Conservation (phyloP, 169 alveolate genomes). For the Babesia ovis region DNA sequence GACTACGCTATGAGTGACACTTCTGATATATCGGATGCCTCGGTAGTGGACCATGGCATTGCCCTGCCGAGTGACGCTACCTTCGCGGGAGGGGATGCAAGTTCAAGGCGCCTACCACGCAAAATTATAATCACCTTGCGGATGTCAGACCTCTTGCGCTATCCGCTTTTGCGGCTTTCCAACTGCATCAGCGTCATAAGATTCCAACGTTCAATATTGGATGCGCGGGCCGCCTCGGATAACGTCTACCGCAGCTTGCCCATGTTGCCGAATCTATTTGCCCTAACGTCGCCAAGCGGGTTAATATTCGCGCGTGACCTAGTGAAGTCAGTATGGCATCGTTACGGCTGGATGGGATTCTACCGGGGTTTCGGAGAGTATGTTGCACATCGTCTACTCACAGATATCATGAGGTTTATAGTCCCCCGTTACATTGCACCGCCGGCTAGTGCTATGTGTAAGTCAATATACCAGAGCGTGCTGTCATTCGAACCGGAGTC, state of each 20-base stretch:
- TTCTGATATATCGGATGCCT: conserved; percentile 18
- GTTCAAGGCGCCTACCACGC: neutral
- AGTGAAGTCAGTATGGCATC: conserved; percentile 25
- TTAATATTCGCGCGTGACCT: conserved; percentile 16
- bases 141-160: conserved; percentile 22
- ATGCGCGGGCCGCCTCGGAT: conserved; percentile 24
- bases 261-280: neutral
- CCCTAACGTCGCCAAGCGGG: conserved; percentile 25
- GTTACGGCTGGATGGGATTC: conserved; percentile 49
- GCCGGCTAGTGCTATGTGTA: neutral
- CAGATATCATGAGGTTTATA: conserved; percentile 35
- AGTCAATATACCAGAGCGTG: neutral
- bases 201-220: conserved; percentile 44
- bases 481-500: neutral
- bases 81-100: neutral
- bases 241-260: conserved; percentile 20
- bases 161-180: conserved; percentile 46
- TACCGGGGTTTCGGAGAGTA: conserved; percentile 51
- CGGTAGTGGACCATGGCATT: conserved; percentile 26
- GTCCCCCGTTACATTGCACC: conserved; percentile 57
- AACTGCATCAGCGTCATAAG: conserved; percentile 33
- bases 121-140: conserved; percentile 59
- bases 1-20: conserved; percentile 1
- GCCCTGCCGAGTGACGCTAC: neutral
- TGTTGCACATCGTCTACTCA: conserved; percentile 16